These are phyloP conservation scores for Candida lessepsii DNA, from an alignment of 805 yeast species.

Conservation along the genomic window DNA sequence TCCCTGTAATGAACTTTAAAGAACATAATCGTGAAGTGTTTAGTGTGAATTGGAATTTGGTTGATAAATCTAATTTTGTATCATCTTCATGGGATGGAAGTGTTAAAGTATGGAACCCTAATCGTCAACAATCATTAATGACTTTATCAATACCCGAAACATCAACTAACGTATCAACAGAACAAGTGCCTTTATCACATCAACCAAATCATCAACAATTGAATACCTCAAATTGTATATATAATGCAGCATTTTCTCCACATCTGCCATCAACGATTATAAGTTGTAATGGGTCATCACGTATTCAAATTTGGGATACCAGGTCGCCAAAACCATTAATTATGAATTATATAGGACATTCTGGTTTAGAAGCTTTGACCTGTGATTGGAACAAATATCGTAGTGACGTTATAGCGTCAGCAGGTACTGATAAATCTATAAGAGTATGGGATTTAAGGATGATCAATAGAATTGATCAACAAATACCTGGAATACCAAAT, in stretches of 20 bases:
- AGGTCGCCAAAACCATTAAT: conserved; percentile 64
- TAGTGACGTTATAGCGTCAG: conserved; percentile 75
- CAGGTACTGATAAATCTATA: conserved; percentile 86
- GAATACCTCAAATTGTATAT: conserved; percentile 59
- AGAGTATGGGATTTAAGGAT: conserved; percentile 87
- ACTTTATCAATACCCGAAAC: conserved; percentile 38
- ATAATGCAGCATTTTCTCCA: conserved; percentile 79
- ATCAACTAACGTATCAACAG: conserved; percentile 23
- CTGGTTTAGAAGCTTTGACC: conserved; percentile 75
- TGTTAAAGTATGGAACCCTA: conserved; percentile 75
- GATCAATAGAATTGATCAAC: conserved; percentile 44
- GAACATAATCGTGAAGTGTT: conserved; percentile 81
- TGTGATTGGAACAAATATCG: conserved; percentile 92
- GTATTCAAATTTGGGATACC: conserved; percentile 78
- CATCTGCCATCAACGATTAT: conserved; percentile 71
- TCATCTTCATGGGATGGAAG: conserved; percentile 93
- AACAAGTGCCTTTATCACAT: conserved; percentile 31
- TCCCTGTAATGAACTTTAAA: conserved; percentile 69
- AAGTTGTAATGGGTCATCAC: conserved; percentile 73
- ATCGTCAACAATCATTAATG: conserved; percentile 51
- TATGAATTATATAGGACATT: conserved; percentile 66
- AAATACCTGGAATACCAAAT: conserved; percentile 33
- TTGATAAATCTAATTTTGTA: conserved; percentile 65
- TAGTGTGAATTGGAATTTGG: conserved; percentile 69
- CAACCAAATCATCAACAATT: conserved; percentile 26